phyloP scores from a whole-genome alignment of 345 rosid genomes.

The Populus tremula region DNA sequence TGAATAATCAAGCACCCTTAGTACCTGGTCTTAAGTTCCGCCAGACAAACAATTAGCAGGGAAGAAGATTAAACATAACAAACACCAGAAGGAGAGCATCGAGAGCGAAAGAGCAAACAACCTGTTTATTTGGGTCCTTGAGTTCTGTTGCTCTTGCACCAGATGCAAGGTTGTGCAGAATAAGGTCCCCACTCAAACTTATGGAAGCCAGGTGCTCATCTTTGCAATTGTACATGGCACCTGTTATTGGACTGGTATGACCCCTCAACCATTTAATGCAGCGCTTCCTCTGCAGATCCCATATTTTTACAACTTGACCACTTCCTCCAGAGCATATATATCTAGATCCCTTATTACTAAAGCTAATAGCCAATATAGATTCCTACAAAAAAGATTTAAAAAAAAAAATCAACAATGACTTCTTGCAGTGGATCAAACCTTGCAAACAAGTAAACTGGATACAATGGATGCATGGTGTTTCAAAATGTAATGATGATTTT shows the following conservation, averaged over 20 bases:
- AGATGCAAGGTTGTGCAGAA: constrained; percentile 92
- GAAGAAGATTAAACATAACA: constrained; percentile 18
- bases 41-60: constrained; percentile 42
- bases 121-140: constrained; percentile 94
- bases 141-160: constrained; percentile 86
- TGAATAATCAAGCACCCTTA: constrained; percentile 96
- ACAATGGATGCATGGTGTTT: background rate
- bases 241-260: constrained; percentile 76
- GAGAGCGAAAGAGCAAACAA: constrained; percentile 44
- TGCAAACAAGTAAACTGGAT: background rate
- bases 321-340: constrained; percentile 94
- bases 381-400: constrained; percentile 47
- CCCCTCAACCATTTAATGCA: constrained; percentile 95
- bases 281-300: constrained; percentile 93
- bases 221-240: constrained; percentile 92
- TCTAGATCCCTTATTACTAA: constrained; percentile 85
- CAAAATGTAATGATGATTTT: background rate
- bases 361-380: constrained; percentile 73
- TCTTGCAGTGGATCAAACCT: constrained; percentile 4
- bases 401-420: constrained; percentile 8
- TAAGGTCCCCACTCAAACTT: constrained; percentile 81
- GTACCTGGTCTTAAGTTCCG: constrained; percentile 81
- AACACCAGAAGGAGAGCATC: constrained; percentile 14
- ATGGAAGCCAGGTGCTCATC: constrained; percentile 97
- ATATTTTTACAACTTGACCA: constrained; percentile 84